Evolutionary conservation across 495 filamentous ascomycete species (phyloP).

Genomic region (Cryomyces minteri): DNA sequence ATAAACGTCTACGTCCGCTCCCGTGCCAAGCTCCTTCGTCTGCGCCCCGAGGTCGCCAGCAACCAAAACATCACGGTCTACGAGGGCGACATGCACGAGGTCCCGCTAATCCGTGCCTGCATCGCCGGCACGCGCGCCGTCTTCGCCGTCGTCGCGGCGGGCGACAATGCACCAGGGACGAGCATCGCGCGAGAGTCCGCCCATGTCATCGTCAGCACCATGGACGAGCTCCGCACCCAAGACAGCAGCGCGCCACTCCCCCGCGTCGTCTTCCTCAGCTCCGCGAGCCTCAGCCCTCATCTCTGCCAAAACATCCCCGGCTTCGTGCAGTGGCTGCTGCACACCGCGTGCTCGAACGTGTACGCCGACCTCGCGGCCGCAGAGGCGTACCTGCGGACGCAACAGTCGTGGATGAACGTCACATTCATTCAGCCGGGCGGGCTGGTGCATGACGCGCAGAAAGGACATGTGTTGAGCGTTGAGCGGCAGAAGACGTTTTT

Average conservation of each 20-base stretch:
- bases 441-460: conserved; percentile 19
- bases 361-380: conserved; percentile 21
- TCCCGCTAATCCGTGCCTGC: conserved; percentile 16
- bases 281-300: conserved; percentile 19
- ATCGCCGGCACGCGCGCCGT: conserved; percentile 15
- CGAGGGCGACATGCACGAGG: conserved; percentile 22
- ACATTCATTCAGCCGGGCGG: conserved; percentile 27
- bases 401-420: conserved; percentile 17
- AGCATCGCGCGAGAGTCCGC: conserved; percentile 18
- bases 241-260: conserved; percentile 7
- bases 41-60: conserved; percentile 12
- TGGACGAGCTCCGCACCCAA: conserved; percentile 10
- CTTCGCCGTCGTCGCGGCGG: conserved; percentile 19
- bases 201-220: conserved; percentile 14
- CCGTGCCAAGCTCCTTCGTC: conserved; percentile 17
- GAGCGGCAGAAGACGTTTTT: conserved; percentile 18
- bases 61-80: conserved; percentile 17
- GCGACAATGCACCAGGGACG: conserved; percentile 23
- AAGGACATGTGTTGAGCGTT: conserved; percentile 23
- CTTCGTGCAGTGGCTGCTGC: conserved; percentile 13
- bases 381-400: conserved; percentile 19
- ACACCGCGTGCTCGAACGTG: conserved; percentile 14
- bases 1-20: conserved; percentile 24
- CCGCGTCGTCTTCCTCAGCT: conserved; percentile 23
- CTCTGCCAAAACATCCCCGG: conserved; percentile 13